These are phyloP conservation scores for Lactarius hatsudake DNA, from an alignment of 768 basidiomycete genomes.

Conservation along the genomic window DNA sequence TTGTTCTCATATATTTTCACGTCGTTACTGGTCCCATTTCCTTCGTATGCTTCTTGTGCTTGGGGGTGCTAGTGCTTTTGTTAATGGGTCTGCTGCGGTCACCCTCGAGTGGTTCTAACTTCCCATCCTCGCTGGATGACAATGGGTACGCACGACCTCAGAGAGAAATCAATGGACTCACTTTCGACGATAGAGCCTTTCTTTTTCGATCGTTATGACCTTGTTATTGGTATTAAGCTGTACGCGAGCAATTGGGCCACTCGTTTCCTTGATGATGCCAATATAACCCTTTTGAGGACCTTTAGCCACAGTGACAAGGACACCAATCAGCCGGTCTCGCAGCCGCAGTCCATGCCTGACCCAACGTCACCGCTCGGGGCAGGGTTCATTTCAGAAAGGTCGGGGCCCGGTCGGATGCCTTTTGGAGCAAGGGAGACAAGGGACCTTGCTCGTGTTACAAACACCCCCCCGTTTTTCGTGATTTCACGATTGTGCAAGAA, in stretches of 20 bases:
- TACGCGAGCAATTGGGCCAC: slow-evolving; percentile 81
- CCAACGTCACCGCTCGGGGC: slow-evolving; percentile 61
- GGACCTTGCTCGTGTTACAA: slow-evolving; percentile 83
- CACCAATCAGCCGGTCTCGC: slow-evolving; percentile 78
- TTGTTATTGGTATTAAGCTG: slow-evolving; percentile 90
- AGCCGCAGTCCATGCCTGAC: slow-evolving; percentile 77
- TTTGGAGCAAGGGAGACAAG: slow-evolving; percentile 86
- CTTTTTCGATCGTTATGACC: slow-evolving; percentile 81
- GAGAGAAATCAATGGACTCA: slow-evolving; percentile 39
- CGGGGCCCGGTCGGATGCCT: slow-evolving; percentile 63
- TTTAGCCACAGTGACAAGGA: slow-evolving; percentile 73
- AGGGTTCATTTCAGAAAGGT: slow-evolving; percentile 92
- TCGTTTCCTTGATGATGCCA: slow-evolving; percentile 93
- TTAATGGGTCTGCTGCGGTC: slow-evolving; percentile 12
- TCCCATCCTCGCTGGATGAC: slow-evolving; percentile 51
- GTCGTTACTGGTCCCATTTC: too few relatives aligned
- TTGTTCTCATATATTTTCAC: too few relatives aligned
- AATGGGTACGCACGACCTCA: slow-evolving; percentile 11
- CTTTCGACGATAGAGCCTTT: slow-evolving; percentile 70
- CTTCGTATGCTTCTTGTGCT: too few relatives aligned
- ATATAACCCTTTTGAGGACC: slow-evolving; percentile 89
- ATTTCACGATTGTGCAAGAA: slow-evolving; percentile 94
- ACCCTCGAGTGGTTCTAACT: slow-evolving; percentile 49
- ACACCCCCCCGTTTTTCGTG: slow-evolving; percentile 88
- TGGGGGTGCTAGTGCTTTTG: too few relatives aligned